phyloP scores from a whole-genome alignment of 805 yeast genomes.

The Candida golubevii region DNA sequence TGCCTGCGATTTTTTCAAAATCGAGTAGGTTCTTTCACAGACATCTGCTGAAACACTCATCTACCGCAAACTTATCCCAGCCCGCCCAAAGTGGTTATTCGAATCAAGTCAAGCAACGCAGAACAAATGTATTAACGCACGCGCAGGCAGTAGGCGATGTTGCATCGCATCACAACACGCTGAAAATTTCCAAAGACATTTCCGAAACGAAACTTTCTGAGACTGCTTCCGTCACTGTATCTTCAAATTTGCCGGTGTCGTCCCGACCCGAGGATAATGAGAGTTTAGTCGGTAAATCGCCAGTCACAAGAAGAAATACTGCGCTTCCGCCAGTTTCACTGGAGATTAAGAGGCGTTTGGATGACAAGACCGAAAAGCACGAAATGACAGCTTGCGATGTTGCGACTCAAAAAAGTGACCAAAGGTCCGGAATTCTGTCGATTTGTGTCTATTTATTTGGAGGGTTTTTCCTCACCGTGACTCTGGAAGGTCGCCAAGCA shows the following conservation, averaged over 20 bases:
- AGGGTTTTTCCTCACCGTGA: conserved; percentile 25
- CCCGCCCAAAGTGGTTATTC: conserved; percentile 27
- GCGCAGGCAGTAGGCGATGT: too few species aligned
- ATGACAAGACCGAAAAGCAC: neutral
- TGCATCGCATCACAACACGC: too few species aligned
- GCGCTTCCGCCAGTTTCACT: neutral
- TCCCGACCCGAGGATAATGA: too few species aligned
- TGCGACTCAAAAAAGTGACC: conserved; percentile 3
- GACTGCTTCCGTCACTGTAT: too few species aligned
- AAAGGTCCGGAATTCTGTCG: conserved; percentile 18
- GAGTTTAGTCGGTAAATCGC: too few species aligned
- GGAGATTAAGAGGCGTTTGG: neutral
- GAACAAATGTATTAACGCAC: conserved; percentile 6
- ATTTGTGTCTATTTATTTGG: conserved; percentile 36
- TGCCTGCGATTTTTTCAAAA: conserved; percentile 12
- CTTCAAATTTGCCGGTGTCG: too few species aligned
- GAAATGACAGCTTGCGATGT: neutral
- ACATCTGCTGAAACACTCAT: conserved; percentile 1
- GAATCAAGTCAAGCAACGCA: conserved; percentile 28
- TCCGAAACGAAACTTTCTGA: too few species aligned
- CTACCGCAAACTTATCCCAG: neutral
- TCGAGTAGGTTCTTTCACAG: conserved; percentile 16
- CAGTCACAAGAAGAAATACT: too few species aligned
- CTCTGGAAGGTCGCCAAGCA: conserved; percentile 12
- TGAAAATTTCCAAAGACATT: too few species aligned